Percentiles rank a stretch among this genome's conserved stretches.
phyloP scores from a whole-genome alignment of 768 basidiomycete species.

The Auriscalpium orientale region DNA sequence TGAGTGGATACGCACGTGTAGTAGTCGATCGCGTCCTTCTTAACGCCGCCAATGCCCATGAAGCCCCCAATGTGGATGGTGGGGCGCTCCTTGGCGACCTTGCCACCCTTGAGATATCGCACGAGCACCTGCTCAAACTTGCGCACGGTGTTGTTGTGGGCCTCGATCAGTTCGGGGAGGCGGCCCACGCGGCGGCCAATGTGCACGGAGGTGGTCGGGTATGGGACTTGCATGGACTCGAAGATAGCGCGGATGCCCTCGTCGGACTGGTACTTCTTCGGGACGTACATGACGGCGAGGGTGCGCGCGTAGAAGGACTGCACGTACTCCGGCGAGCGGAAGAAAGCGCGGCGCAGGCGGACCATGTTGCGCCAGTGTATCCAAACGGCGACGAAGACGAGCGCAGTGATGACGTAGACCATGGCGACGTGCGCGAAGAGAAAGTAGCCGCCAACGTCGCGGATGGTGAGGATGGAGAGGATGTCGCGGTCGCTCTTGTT shows the following conservation, averaged over 20 bases:
- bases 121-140: constrained; percentile 87
- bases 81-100: constrained; percentile 74
- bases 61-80: constrained; percentile 72
- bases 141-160: constrained; percentile 89
- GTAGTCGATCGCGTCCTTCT: constrained; percentile 88
- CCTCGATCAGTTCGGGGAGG: constrained; percentile 85
- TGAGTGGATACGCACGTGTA: constrained; percentile 58
- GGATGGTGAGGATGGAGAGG: constrained; percentile 80
- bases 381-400: constrained; percentile 68
- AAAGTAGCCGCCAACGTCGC: constrained; percentile 62
- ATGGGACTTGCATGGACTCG: constrained; percentile 62
- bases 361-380: constrained; percentile 75
- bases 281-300: constrained; percentile 72
- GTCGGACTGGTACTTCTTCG: constrained; percentile 77
- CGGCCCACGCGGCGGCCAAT: constrained; percentile 82
- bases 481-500: constrained; percentile 41
- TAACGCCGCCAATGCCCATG: constrained; percentile 76
- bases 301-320: constrained; percentile 92
- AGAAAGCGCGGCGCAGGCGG: constrained; percentile 75
- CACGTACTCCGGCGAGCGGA: constrained; percentile 82
- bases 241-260: constrained; percentile 76
- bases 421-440: constrained; percentile 82
- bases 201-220: constrained; percentile 87
- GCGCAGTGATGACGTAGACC: constrained; percentile 71
- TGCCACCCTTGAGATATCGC: constrained; percentile 79